A percentile compares a stretch with the other conserved stretches of the same genome.
Evolutionary conservation across 345 rosid genomes (phyloP).

Genomic region (Melaleuca quinquenervia): DNA sequence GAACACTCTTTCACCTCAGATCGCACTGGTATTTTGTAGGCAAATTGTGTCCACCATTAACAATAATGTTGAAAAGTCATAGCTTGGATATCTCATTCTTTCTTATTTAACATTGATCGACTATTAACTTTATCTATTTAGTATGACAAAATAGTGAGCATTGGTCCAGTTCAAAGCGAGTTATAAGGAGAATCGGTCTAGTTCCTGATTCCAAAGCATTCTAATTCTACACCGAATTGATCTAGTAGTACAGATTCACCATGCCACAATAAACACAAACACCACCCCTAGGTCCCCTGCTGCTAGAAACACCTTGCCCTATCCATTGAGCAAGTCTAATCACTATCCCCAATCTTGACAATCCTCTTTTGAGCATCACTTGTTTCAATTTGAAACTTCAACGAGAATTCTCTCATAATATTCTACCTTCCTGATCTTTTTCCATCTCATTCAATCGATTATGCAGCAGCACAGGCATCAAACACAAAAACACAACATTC

Average conservation of each 20-base stretch:
- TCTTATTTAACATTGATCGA: no score
- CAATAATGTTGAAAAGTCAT: no score
- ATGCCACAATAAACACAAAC: neutral
- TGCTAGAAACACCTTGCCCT: neutral
- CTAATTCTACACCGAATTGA: neutral
- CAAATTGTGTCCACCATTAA: no score
- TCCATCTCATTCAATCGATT: neutral
- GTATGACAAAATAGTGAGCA: no score
- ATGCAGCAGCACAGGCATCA: neutral
- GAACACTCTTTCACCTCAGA: no score
- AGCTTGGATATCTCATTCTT: no score
- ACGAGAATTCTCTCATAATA: neutral
- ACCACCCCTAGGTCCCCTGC: no score
- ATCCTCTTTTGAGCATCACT: neutral
- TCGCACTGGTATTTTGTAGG: no score
- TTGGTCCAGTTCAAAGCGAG: no score
- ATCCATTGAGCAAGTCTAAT: neutral
- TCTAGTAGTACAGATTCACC: neutral
- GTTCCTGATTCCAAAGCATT: no score
- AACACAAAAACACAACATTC: neutral
- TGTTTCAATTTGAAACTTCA: neutral
- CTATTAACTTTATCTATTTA: no score
- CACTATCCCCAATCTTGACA: neutral
- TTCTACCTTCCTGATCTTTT: neutral
- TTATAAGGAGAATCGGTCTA: no score